A percentile compares a stretch with the other conserved stretches of the same genome.
These are phyloP conservation scores for Madurella mycetomatis DNA, from an alignment of 2,329 filamentous ascomycete species.

Conservation along the genomic window DNA sequence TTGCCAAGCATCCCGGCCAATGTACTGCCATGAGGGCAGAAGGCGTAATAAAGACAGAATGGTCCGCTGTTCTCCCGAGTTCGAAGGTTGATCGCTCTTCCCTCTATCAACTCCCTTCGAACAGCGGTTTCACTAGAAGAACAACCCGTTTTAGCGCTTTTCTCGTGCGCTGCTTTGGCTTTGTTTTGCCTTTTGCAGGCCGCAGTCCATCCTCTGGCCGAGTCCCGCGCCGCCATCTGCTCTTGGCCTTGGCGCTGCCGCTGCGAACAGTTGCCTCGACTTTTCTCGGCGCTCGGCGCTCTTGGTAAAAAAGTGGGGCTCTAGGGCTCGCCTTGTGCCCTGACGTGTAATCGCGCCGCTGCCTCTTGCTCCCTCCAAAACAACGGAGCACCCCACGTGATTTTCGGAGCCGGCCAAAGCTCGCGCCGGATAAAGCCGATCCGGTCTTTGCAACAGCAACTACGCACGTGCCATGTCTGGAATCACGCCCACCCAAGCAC, in stretches of 20 bases:
- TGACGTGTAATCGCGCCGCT: conserved; percentile 1
- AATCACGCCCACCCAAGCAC: not conserved
- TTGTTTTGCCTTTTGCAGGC: not conserved
- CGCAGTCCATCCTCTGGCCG: not conserved
- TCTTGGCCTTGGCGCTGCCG: conserved; percentile 19
- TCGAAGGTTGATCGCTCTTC: conserved; percentile 22
- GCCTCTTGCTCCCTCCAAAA: not conserved
- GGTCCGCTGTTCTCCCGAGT: conserved; percentile 23
- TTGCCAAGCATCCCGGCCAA: conserved; percentile 28
- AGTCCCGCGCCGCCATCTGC: conserved; percentile 12
- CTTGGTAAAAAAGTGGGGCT: conserved; percentile 19
- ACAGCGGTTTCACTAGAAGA: not conserved
- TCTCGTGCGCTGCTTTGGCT: not conserved
- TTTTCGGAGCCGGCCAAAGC: conserved; percentile 3
- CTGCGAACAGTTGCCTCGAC: conserved; percentile 11
- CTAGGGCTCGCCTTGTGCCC: conserved; percentile 16
- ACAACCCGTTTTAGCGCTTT: not conserved
- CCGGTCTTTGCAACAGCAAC: not conserved
- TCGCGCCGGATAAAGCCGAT: not conserved
- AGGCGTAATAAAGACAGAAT: conserved; percentile 31
- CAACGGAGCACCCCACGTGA: conserved; percentile 10
- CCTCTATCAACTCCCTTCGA: conserved; percentile 15
- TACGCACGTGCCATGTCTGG: conserved; percentile 11
- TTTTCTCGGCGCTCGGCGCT: conserved; percentile 21
- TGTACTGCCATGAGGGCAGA: conserved; percentile 25